A percentile compares a stretch with the other conserved stretches of the same genome.
These are phyloP conservation scores for Senna tora DNA, from an alignment of 306 rosid species.

Conservation along the genomic window DNA sequence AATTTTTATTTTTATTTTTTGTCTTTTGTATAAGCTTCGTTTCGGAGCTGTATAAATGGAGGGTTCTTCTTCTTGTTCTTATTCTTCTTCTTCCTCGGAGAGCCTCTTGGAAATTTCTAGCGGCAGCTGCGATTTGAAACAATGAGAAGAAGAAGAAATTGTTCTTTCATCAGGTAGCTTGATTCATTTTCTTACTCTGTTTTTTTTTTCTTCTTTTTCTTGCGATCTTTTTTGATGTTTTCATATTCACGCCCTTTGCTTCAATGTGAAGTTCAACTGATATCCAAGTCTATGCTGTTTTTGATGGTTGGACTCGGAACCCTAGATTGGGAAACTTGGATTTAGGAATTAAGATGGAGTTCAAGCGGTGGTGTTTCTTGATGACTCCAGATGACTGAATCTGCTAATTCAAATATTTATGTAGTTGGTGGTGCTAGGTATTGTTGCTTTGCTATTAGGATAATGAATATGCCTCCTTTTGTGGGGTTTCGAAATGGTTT, in stretches of 20 bases:
- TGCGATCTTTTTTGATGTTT: background rate
- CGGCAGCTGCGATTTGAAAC: slow-evolving; percentile 32
- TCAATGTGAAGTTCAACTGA: slow-evolving; percentile 25
- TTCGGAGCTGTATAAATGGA: slow-evolving; percentile 4
- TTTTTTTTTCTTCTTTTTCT: slow-evolving; percentile 6
- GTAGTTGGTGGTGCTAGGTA: background rate
- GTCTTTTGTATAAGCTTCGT: background rate
- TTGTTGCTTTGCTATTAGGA: background rate
- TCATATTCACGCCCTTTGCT: background rate
- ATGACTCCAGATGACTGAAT: background rate
- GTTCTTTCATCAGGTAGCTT: slow-evolving; percentile 38
- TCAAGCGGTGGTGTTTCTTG: slow-evolving; percentile 3
- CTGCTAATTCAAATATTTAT: background rate
- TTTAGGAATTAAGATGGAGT: slow-evolving; percentile 5
- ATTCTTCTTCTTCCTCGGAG: slow-evolving; percentile 24
- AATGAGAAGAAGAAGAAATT: slow-evolving; percentile 40
- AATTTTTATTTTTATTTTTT: background rate
- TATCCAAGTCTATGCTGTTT: slow-evolving; percentile 13
- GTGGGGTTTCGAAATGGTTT: background rate
- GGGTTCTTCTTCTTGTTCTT: too few relatives aligned
- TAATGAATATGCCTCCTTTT: background rate
- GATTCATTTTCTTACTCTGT: slow-evolving; percentile 31
- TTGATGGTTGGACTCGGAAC: slow-evolving; percentile 13
- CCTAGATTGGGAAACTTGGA: slow-evolving; percentile 26
- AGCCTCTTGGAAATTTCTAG: slow-evolving; percentile 10